These are phyloP conservation scores for Lepidopterella palustris DNA, from an alignment of 495 filamentous ascomycete species.

Conservation along the genomic window DNA sequence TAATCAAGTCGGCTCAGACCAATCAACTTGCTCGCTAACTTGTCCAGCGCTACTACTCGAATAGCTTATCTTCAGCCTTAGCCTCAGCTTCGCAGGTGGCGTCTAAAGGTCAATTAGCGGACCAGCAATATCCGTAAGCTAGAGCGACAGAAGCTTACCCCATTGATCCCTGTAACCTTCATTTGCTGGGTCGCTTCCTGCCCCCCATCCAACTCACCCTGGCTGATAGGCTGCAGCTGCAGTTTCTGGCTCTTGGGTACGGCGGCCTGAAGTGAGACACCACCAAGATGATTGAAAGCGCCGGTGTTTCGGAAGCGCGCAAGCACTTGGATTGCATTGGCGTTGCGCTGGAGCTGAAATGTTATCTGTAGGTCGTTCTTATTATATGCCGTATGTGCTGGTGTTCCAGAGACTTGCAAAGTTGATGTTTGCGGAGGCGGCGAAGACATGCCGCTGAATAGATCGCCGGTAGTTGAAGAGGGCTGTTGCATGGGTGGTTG, in stretches of 20 bases:
- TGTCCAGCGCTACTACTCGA: constrained; percentile 60
- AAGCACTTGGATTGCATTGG: constrained; percentile 66
- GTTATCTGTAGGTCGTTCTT: constrained; percentile 78
- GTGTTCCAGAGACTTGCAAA: constrained; percentile 30
- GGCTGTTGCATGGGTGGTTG: constrained; percentile 31
- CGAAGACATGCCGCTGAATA: constrained; percentile 41
- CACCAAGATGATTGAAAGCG: constrained; percentile 55
- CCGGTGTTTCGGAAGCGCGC: constrained; percentile 77
- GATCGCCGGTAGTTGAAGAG: constrained; percentile 43
- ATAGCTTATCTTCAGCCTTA: constrained; percentile 81
- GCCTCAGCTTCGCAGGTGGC: constrained; percentile 63
- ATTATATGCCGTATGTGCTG: constrained; percentile 65
- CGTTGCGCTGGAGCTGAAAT: constrained; percentile 73
- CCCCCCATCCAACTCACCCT: constrained; percentile 64
- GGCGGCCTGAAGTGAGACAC: constrained; percentile 80
- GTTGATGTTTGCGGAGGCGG: constrained; percentile 44
- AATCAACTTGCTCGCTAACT: constrained; percentile 90
- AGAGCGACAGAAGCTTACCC: constrained; percentile 55
- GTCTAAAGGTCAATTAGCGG: constrained; percentile 38
- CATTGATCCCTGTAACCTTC: constrained; percentile 74
- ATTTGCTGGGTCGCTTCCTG: constrained; percentile 83
- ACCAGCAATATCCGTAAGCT: background rate
- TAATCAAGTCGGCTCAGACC: constrained; percentile 73
- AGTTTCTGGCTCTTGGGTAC: constrained; percentile 93
- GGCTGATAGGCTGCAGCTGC: constrained; percentile 80